Percentiles rank a stretch among this genome's conserved stretches.
phyloP scores from a whole-genome alignment of 805 yeast genomes.

The Candida nanaspora region DNA sequence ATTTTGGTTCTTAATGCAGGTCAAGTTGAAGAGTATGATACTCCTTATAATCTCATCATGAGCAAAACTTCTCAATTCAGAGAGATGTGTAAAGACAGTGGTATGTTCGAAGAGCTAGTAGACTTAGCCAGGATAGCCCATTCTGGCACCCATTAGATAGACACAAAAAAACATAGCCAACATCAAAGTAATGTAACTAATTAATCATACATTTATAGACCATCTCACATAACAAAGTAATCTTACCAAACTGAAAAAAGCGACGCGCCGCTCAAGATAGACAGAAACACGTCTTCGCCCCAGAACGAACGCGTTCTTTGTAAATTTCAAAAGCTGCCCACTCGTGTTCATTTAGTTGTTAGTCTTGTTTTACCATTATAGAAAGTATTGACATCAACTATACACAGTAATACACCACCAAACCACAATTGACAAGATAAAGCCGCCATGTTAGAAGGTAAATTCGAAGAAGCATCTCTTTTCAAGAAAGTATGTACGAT shows the following conservation, averaged over 20 bases:
- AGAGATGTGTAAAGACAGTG: slow-evolving; percentile 70
- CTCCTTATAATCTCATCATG: slow-evolving; percentile 45
- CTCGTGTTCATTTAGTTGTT: too few relatives aligned
- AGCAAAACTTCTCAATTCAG: slow-evolving; percentile 41
- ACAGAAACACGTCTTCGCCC: too few relatives aligned
- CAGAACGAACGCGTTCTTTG: too few relatives aligned
- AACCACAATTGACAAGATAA: too few relatives aligned
- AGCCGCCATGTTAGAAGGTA: slow-evolving; percentile 99
- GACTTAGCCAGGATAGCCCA: slow-evolving; percentile 58
- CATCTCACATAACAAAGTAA: too few relatives aligned
- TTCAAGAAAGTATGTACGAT: slow-evolving; percentile 58
- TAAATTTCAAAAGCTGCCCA: background rate
- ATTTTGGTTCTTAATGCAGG: slow-evolving; percentile 55
- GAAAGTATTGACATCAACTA: too few relatives aligned
- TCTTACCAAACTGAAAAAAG: too few relatives aligned
- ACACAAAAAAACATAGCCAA: background rate
- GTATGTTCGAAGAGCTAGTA: slow-evolving; percentile 75
- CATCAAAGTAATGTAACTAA: too few relatives aligned
- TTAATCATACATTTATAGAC: too few relatives aligned
- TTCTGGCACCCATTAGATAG: background rate
- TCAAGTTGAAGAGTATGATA: slow-evolving; percentile 47
- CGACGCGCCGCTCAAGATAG: background rate
- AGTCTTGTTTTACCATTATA: too few relatives aligned
- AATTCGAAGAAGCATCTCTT: slow-evolving; percentile 86
- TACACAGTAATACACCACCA: too few relatives aligned